A percentile compares a stretch with the other conserved stretches of the same genome.
Conservation (phyloP, 176 grass and related monocot genomes). For the Oryza glaberrima region DNA sequence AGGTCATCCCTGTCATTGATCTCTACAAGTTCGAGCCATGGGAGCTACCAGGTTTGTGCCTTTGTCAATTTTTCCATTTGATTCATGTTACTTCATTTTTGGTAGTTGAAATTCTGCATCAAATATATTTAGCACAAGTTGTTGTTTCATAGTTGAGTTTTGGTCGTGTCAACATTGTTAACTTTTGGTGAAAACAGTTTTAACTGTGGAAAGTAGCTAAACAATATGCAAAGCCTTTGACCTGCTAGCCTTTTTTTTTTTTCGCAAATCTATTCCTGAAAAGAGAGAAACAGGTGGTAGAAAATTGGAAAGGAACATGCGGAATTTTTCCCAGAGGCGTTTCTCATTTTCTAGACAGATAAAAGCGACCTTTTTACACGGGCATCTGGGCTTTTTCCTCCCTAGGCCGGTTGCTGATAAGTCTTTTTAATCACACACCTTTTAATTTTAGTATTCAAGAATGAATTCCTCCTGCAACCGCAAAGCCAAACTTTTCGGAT, state of each 20-base stretch:
- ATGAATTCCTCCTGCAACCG: slow-evolving; percentile 19
- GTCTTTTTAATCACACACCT: slow-evolving; percentile 29
- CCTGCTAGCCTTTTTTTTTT: neutral
- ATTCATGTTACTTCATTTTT: neutral
- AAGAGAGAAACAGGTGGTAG: neutral
- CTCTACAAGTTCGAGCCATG: slow-evolving; percentile 98
- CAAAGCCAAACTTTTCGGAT: slow-evolving; percentile 39
- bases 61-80: neutral
- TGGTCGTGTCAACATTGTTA: neutral
- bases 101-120: neutral
- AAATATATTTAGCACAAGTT: neutral
- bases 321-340: neutral
- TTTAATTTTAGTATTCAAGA: slow-evolving; percentile 28
- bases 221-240: neutral
- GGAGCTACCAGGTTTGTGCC: slow-evolving; percentile 80
- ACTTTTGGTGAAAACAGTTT: neutral
- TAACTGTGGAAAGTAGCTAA: neutral
- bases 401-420: slow-evolving; percentile 73
- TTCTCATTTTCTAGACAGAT: neutral
- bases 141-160: neutral
- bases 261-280: neutral
- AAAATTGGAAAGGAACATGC: neutral
- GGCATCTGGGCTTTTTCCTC: slow-evolving; percentile 49
- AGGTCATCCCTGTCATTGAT: slow-evolving; percentile 87
- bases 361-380: slow-evolving; percentile 15